A percentile compares a stretch with the other conserved stretches of the same genome.
Evolutionary conservation across 495 filamentous ascomycete genomes (phyloP).

Genomic region (Hypoxylon subgilvum): DNA sequence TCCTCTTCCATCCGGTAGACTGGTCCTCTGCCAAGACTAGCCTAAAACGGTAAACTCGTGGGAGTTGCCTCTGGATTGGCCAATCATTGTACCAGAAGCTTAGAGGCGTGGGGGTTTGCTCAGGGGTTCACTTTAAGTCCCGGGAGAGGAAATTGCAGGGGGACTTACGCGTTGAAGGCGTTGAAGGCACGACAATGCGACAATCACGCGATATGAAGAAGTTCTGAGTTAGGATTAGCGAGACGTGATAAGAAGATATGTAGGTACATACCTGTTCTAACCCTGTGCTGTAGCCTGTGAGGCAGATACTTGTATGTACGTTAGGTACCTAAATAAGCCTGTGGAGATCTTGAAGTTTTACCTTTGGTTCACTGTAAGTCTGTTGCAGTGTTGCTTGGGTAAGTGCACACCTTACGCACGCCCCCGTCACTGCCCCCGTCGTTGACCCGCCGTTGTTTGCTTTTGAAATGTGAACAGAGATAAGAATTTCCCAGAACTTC

Average conservation of each 20-base stretch:
- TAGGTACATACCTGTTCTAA: no score
- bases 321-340: not conserved
- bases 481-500: constrained; percentile 13
- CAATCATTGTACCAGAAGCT: no score
- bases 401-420: not conserved
- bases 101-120: no score
- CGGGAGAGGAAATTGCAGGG: constrained; percentile 7
- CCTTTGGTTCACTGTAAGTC: not conserved
- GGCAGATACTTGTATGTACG: not conserved
- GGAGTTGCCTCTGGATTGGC: no score
- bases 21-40: no score
- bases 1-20: no score
- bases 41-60: no score
- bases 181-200: constrained; percentile 13
- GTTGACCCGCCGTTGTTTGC: constrained; percentile 19
- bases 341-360: not conserved
- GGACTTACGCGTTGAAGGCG: constrained; percentile 10
- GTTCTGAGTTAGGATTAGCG: constrained; percentile 24
- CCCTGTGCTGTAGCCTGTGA: constrained; percentile 12
- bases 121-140: no score
- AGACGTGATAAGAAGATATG: constrained; percentile 30
- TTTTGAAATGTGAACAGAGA: constrained; percentile 8
- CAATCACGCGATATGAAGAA: constrained; percentile 30
- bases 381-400: not conserved
- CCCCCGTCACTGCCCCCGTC: constrained; percentile 1